phyloP scores from a whole-genome alignment of 2,329 filamentous ascomycete species.

The Penicillium brasilianum region DNA sequence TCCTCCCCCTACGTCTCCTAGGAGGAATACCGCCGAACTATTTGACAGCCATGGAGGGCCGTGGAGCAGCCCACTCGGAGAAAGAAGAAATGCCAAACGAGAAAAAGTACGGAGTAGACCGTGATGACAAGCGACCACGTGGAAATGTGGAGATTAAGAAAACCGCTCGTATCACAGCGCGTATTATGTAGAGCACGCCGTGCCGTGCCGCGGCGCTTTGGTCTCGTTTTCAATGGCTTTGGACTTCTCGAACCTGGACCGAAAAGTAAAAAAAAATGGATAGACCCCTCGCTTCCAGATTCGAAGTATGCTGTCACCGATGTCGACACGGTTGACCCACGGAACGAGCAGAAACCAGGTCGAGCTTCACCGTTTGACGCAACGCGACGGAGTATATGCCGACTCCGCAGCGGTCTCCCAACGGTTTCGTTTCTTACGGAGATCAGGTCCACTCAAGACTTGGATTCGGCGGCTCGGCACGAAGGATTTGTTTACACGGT shows the following conservation, averaged over 20 bases:
- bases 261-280: neutral
- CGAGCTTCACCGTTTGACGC: constrained; percentile 1
- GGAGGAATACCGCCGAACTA: neutral
- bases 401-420: constrained; percentile 26
- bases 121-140: constrained; percentile 22
- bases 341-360: neutral
- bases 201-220: constrained; percentile 13
- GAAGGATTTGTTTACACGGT: neutral
- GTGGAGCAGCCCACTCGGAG: neutral
- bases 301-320: neutral
- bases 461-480: constrained; percentile 20
- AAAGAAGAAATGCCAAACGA: constrained; percentile 2
- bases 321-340: neutral
- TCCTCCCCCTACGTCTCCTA: constrained; percentile 20
- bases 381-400: neutral
- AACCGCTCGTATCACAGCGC: neutral
- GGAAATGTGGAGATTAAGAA: constrained; percentile 9
- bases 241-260: neutral
- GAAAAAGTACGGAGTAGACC: constrained; percentile 3
- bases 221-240: neutral
- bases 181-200: neutral
- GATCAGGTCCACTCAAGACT: constrained; percentile 14
- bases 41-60: constrained; percentile 6
- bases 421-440: constrained; percentile 21
- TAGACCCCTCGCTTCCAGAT: neutral